phyloP scores from a whole-genome alignment of 202 grass and related monocot species.

The Brachypodium distachyon region DNA sequence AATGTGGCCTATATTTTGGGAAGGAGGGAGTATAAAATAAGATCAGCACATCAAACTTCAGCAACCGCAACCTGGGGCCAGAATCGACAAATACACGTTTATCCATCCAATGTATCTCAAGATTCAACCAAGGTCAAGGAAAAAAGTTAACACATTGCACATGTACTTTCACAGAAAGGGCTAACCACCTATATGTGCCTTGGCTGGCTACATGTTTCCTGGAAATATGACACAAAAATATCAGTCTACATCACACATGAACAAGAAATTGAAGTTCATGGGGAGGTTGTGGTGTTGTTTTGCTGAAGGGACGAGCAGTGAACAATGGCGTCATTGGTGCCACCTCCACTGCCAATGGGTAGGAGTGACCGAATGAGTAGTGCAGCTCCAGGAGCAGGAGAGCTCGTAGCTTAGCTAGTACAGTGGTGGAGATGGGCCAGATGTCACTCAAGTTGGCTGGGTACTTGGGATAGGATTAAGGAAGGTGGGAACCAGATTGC shows the following conservation, averaged over 20 bases:
- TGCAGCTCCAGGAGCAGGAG: neutral
- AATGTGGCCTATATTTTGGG: too few species aligned
- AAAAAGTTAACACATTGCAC: neutral
- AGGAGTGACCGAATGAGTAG: neutral
- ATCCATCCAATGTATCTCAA: neutral
- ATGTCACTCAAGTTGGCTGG: neutral
- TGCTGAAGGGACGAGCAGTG: neutral
- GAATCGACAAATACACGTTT: neutral
- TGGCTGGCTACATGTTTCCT: neutral
- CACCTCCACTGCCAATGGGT: neutral
- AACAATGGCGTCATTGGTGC: neutral
- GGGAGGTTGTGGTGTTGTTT: neutral
- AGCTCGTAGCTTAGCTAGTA: neutral
- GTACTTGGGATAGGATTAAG: neutral
- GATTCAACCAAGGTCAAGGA: neutral
- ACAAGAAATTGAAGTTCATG: neutral
- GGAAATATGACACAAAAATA: neutral
- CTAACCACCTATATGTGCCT: neutral
- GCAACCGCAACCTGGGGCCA: too few species aligned
- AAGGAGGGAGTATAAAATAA: too few species aligned
- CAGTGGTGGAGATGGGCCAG: neutral
- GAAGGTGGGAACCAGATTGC: neutral
- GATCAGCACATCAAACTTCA: too few species aligned
- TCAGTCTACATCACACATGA: neutral
- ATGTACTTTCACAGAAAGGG: neutral